Conservation (phyloP, 2,329 filamentous ascomycete species). For the Calonectria fujianensis region DNA sequence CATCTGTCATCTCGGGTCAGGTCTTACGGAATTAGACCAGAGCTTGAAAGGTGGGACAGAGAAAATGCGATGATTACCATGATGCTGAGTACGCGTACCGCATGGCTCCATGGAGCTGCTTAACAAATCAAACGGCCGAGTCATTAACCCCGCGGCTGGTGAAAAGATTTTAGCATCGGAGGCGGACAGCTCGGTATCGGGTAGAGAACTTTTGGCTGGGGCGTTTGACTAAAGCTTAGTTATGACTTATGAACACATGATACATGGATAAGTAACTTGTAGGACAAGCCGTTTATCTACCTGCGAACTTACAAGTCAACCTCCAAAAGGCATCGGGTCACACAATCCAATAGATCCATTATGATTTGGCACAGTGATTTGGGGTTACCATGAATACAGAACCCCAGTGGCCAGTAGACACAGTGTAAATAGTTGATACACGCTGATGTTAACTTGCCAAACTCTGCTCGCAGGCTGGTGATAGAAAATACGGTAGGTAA, state of each 20-base stretch:
- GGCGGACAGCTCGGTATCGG: neutral
- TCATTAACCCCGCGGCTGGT: neutral
- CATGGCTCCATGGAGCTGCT: neutral
- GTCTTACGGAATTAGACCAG: constrained; percentile 8
- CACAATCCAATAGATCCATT: neutral
- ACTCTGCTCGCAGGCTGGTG: neutral
- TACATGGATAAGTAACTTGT: neutral
- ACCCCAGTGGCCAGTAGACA: neutral
- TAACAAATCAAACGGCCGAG: neutral
- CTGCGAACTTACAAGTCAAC: neutral
- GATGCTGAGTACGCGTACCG: neutral
- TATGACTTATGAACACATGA: neutral
- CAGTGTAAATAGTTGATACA: neutral
- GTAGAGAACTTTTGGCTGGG: neutral
- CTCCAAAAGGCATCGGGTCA: neutral
- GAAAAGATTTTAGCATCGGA: neutral
- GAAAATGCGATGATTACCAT: constrained; percentile 2
- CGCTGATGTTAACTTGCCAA: neutral
- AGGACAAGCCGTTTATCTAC: neutral
- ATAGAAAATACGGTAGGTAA: neutral
- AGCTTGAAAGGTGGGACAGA: constrained; percentile 28
- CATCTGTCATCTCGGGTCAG: constrained; percentile 25
- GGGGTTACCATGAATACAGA: neutral
- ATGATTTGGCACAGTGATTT: neutral
- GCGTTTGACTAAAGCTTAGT: neutral